Conservation (phyloP, 2,329 filamentous ascomycete species). For the Exophiala bonariae region DNA sequence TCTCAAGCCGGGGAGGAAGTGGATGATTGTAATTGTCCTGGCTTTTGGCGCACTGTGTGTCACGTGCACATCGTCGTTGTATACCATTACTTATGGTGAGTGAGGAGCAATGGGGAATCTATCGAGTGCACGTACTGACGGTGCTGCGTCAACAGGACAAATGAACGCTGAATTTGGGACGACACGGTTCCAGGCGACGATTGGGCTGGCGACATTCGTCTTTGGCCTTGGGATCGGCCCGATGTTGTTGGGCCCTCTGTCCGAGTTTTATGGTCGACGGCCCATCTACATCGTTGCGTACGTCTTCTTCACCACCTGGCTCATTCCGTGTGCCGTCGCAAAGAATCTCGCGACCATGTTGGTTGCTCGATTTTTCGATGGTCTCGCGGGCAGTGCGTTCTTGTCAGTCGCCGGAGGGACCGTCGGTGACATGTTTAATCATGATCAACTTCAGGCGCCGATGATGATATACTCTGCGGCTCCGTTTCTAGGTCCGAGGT, state of each 20-base stretch:
- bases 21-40: constrained; percentile 76
- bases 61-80: constrained; percentile 86
- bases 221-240: constrained; percentile 69
- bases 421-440: constrained; percentile 71
- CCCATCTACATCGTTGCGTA: constrained; percentile 79
- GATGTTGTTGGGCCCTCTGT: constrained; percentile 63
- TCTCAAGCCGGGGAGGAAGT: constrained; percentile 67
- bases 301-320: constrained; percentile 72
- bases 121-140: constrained; percentile 1
- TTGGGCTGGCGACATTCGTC: constrained; percentile 82
- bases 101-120: neutral
- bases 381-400: constrained; percentile 57
- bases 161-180: constrained; percentile 73
- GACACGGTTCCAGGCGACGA: constrained; percentile 70
- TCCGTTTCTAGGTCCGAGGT: constrained; percentile 60
- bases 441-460: constrained; percentile 65
- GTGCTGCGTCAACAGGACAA: constrained; percentile 49
- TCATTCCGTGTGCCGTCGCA: constrained; percentile 80
- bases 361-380: constrained; percentile 69
- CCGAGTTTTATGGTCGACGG: constrained; percentile 78
- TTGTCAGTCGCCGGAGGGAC: constrained; percentile 70
- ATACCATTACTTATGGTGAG: constrained; percentile 72
- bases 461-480: constrained; percentile 73
- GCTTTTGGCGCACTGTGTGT: constrained; percentile 76
- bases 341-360: constrained; percentile 79